Evolutionary conservation across 1,139 yeast species (phyloP).

Genomic region (Pichia norvegensis): DNA sequence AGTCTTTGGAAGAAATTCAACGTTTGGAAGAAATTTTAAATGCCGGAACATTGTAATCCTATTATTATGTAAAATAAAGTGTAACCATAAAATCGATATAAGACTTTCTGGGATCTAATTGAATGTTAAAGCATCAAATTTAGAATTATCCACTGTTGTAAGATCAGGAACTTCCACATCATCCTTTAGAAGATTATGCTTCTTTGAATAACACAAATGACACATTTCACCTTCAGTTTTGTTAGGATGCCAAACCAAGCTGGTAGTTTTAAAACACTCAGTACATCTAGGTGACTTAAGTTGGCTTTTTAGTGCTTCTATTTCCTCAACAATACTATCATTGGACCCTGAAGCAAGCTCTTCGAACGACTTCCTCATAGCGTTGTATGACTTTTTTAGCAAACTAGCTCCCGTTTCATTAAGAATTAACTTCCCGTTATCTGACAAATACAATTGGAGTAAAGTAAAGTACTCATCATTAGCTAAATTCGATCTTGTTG

Average conservation of each 20-base stretch:
- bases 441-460: slow-evolving; percentile 38
- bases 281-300: slow-evolving; percentile 1
- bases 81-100: background rate
- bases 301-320: background rate
- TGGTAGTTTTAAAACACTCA: slow-evolving; percentile 4
- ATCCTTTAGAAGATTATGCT: slow-evolving; percentile 14
- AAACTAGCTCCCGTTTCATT: slow-evolving; percentile 10
- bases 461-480: slow-evolving; percentile 32
- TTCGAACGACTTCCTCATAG: slow-evolving; percentile 4
- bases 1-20: slow-evolving; percentile 67
- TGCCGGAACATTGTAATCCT: slow-evolving; percentile 20
- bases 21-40: slow-evolving; percentile 50
- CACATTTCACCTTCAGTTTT: slow-evolving; percentile 20
- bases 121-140: background rate
- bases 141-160: slow-evolving; percentile 10
- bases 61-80: background rate
- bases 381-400: slow-evolving; percentile 18
- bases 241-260: slow-evolving; percentile 23
- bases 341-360: slow-evolving; percentile 4
- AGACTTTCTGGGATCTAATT: background rate
- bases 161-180: slow-evolving; percentile 15
- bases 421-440: slow-evolving; percentile 26
- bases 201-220: slow-evolving; percentile 22
- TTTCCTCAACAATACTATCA: background rate
- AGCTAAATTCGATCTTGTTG: slow-evolving; percentile 24